phyloP scores from a whole-genome alignment of 2,329 filamentous ascomycete species.

The Penicillium fuscoglaucum region DNA sequence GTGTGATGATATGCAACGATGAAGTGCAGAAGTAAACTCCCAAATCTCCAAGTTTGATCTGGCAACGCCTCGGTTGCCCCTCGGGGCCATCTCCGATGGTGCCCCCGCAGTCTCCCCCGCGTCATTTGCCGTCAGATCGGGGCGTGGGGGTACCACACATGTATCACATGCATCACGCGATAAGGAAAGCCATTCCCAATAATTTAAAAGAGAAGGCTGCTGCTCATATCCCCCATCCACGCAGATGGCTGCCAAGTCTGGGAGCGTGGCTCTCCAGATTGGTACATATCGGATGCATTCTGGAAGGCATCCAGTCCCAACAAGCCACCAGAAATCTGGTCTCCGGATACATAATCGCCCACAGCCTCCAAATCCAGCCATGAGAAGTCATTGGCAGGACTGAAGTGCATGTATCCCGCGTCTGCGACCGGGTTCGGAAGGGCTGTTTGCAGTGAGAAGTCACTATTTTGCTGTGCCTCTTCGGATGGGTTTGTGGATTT shows the following conservation, averaged over 20 bases:
- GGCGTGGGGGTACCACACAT: not conserved
- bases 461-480: constrained; percentile 34
- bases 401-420: constrained; percentile 41
- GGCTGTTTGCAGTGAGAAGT: constrained; percentile 34
- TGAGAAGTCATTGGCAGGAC: constrained; percentile 58
- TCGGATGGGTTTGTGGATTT: constrained; percentile 29
- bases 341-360: constrained; percentile 56
- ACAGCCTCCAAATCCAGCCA: constrained; percentile 63
- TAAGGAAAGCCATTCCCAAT: not conserved
- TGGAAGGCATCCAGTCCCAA: constrained; percentile 40
- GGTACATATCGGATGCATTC: constrained; percentile 32
- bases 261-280: constrained; percentile 33
- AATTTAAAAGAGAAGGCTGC: constrained; percentile 36
- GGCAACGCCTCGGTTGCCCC: constrained; percentile 20
- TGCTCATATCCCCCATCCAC: constrained; percentile 45
- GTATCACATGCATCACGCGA: not conserved
- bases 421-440: constrained; percentile 39
- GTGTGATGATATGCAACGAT: not conserved
- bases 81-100: constrained; percentile 28
- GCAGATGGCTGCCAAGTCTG: constrained; percentile 41
- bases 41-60: not conserved
- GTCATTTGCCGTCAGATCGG: constrained; percentile 18
- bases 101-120: constrained; percentile 25
- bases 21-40: not conserved
- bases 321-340: constrained; percentile 41